phyloP scores from a whole-genome alignment of 805 yeast species.

The Hanseniaspora hatyaiensis region DNA sequence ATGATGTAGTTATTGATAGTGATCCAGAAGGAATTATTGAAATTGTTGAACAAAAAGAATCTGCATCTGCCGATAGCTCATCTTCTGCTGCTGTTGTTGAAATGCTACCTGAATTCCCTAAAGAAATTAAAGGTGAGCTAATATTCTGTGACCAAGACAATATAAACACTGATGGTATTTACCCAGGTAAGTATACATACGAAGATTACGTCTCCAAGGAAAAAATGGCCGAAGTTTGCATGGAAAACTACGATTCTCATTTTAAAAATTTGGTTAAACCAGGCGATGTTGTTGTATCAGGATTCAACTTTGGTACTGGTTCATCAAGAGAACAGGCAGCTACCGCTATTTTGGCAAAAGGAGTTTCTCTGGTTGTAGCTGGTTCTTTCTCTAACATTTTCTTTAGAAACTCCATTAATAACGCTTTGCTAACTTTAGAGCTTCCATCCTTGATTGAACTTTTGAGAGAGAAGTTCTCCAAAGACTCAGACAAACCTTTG shows the following conservation, averaged over 20 bases:
- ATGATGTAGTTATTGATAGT: conserved; percentile 56
- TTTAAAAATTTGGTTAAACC: conserved; percentile 70
- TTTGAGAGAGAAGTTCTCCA: conserved; percentile 54
- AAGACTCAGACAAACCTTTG: conserved; percentile 46
- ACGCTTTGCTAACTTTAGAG: conserved; percentile 86
- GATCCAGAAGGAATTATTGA: conserved; percentile 39
- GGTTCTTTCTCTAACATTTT: conserved; percentile 97
- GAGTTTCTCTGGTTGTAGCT: conserved; percentile 81
- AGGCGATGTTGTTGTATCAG: conserved; percentile 82
- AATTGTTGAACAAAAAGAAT: conserved; percentile 27
- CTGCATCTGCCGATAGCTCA: conserved; percentile 24
- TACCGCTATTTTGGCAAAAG: conserved; percentile 90
- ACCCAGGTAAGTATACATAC: conserved; percentile 97
- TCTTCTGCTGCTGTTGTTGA: conserved; percentile 41
- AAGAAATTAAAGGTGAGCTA: conserved; percentile 75
- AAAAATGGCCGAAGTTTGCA: conserved; percentile 97
- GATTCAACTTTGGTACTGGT: conserved; percentile 96
- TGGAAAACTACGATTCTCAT: conserved; percentile 95
- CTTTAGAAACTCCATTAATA: conserved; percentile 90
- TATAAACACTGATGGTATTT: conserved; percentile 95
- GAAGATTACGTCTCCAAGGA: conserved; percentile 93
- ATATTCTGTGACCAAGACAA: conserved; percentile 94
- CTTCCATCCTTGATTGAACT: conserved; percentile 74
- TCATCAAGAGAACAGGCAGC: conserved; percentile 99
- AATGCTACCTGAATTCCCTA: conserved; percentile 84